Base-by-base conservation (phyloP, 352 stramenopile species). In the Pythium utonaiense region DNA sequence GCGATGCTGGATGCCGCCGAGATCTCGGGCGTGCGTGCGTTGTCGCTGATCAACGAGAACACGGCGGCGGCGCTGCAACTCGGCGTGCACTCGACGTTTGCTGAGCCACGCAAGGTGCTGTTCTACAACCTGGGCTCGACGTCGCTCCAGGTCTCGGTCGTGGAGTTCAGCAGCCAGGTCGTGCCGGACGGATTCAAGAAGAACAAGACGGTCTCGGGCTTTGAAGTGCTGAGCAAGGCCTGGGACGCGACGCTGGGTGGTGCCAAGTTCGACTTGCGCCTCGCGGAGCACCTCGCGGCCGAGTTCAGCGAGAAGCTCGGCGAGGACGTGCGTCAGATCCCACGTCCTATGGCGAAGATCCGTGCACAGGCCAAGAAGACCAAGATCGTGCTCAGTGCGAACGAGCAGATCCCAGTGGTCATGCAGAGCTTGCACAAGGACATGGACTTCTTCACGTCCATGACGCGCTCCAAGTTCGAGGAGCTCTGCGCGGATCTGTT, bases 41-140 rank as follows among this genome's bases (percentile, higher is more conserved):
- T 99, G 28, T 91, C 86, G 14, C 70, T 99, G 0, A 97, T 99
- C 71, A 97, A 99, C 58, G 96, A 99, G 66, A 98, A 98, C 72
- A 98, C 96, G 19, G 97, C 97, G n/a, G 95, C 96, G 7, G 96
- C 95, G 12, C 66, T 99, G 19, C 96, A 99, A 56, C 96, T 98
- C 69, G 93, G 79, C 0, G 96, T 99, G 59, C 95, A 99, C 71
- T 86, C 95, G 33, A 90, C 88, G 25, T 97, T 96, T 64, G 49
- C 70, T 16, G 79, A 86, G 44, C 95, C 96, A 22, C 83, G 95
- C 50, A 84, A 83, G 41, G 87, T 99, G 25, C 62, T 99, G 24
- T 98, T 99, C 65, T 99, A 99, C 89, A 99, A 99, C 78, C 89
- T 99, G 81, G 97, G 97, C 57, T 96, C 93, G 8, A 95, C 85